Evolutionary conservation across 2,329 filamentous ascomycete species (phyloP), one percentile per base, ranked within the genome.

Genomic region (Xylaria sp.): DNA sequence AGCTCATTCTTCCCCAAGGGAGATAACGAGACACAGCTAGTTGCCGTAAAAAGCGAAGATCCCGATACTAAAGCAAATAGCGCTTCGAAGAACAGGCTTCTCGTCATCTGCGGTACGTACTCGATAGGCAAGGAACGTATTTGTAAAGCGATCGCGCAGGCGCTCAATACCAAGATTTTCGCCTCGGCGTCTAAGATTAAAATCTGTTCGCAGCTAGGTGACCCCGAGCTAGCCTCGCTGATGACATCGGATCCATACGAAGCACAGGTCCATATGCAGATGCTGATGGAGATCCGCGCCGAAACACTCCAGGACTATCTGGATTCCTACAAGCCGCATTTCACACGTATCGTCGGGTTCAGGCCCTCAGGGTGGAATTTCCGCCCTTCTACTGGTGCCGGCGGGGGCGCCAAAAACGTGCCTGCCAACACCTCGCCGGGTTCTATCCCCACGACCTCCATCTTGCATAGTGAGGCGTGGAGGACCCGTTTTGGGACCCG

Each of bases 51-150:
- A 11, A n/a, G 68, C 72, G 27, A 70, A 69, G 17, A 72, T 25
- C 46, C 76, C 53, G 72, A 75, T 44, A 61, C 74, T 60, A 73
- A 67, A 48, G 13, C 66, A 7, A 65, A 71, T 10, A 66, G 65
- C 10, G 66, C 58, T 10, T 29, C 81, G 82, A 71, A 71, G 46
- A 88, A 91, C 47, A 88, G 92, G 4, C 83, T 99, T 2, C 84
- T 99, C 0, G 91, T 99, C 4, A 87, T 99, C 6, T 96, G 97
- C 63, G 95, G 95, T 44, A 99, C 95, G 0, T 99, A 99, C 78
- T 96, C 91, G 69, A 99, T 99, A 71, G 95, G 95, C 72, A 99
- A 99, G 78, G 95, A 99, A 76, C 90, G 93, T 40, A 93, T 99
- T 67, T 98, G 94, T 74, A 83, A 97, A 31, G 93, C 92, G 43